Percentiles rank a stretch among this genome's conserved stretches.
These are phyloP conservation scores for Phytophthora rubi DNA, from an alignment of 352 stramenopile genomes.

Conservation along the genomic window DNA sequence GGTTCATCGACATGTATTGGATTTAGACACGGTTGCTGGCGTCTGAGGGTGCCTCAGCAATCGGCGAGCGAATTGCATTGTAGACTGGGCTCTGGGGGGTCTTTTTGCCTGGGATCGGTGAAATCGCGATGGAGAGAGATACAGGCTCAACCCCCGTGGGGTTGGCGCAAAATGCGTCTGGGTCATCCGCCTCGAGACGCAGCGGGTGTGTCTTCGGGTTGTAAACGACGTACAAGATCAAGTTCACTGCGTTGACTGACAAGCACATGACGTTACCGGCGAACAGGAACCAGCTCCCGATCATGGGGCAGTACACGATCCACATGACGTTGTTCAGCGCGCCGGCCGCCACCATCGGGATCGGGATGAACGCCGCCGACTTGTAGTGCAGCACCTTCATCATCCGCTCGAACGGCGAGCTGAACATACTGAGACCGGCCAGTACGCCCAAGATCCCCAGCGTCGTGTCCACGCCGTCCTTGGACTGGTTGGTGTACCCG, in stretches of 20 bases:
- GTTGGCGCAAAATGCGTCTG: conserved; percentile 6
- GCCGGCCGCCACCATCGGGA: conserved; percentile 38
- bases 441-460: conserved; percentile 40
- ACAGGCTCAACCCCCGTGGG: background rate
- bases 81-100: too few species aligned
- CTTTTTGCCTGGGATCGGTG: conserved; percentile 5
- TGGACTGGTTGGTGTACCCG: conserved; percentile 41
- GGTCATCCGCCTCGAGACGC: conserved; percentile 17
- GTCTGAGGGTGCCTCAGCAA: too few species aligned
- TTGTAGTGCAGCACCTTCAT: conserved; percentile 45
- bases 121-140: conserved; percentile 17
- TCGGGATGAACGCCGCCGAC: conserved; percentile 43
- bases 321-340: conserved; percentile 45
- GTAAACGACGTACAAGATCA: conserved; percentile 28
- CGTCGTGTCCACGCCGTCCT: conserved; percentile 34
- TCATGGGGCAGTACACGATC: conserved; percentile 44
- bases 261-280: conserved; percentile 4
- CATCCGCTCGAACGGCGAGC: conserved; percentile 44
- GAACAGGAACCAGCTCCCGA: conserved; percentile 48
- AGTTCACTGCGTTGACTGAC: background rate
- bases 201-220: conserved; percentile 42
- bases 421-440: conserved; percentile 39
- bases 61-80: too few species aligned
- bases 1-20: background rate
- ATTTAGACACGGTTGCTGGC: background rate